Conservation (phyloP, 345 rosid genomes). For the Salix dunnii region DNA sequence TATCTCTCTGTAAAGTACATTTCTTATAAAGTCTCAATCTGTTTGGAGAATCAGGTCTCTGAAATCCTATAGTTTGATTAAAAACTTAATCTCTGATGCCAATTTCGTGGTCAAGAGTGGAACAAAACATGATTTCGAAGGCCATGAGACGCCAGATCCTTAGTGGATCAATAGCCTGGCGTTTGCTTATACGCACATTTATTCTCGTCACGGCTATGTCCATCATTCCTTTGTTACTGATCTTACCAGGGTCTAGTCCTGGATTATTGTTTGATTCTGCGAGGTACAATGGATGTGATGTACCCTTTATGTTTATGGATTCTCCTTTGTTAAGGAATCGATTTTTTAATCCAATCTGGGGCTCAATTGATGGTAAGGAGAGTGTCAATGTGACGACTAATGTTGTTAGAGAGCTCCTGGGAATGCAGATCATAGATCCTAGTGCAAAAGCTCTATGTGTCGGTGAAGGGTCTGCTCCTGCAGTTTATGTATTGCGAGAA, state of each 20-base stretch:
- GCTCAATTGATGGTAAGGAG: conserved; percentile 45
- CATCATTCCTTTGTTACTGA: conserved; percentile 49
- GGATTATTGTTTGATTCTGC: conserved; percentile 25
- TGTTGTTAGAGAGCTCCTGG: conserved; percentile 54
- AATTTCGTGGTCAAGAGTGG: conserved; percentile 1
- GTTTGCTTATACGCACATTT: conserved; percentile 57
- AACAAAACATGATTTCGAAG: conserved; percentile 48
- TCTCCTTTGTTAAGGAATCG: conserved; percentile 25
- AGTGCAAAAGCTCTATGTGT: conserved; percentile 65
- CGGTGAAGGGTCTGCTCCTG: conserved; percentile 61
- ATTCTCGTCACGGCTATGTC: conserved; percentile 51
- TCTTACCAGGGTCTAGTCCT: conserved; percentile 38
- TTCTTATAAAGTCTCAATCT: neutral
- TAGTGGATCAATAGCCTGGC: conserved; percentile 51
- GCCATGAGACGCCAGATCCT: conserved; percentile 39
- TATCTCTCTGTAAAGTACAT: conserved; percentile 24
- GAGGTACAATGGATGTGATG: conserved; percentile 38
- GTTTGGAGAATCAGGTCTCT: neutral
- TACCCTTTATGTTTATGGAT: conserved; percentile 30
- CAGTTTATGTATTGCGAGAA: conserved; percentile 48
- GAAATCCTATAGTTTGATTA: conserved; percentile 5
- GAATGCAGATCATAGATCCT: conserved; percentile 42
- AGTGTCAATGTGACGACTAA: conserved; percentile 41
- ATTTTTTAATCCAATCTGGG: conserved; percentile 46
- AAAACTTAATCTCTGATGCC: neutral